phyloP scores from a whole-genome alignment of 768 basidiomycete species.

The Sarcodon sp. region DNA sequence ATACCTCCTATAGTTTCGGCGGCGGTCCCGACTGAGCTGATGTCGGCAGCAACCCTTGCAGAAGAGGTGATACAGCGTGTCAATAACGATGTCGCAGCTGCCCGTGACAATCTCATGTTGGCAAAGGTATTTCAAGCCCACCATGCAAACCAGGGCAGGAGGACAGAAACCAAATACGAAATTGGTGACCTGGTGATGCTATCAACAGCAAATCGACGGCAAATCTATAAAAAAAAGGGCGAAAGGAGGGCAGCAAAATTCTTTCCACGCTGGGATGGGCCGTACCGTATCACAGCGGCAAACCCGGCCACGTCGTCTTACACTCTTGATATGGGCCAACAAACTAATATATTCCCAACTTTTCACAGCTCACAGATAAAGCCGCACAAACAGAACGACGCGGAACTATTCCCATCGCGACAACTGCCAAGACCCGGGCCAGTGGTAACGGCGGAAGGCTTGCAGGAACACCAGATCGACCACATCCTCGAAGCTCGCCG shows the following conservation, averaged over 20 bases:
- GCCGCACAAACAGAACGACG: slow-evolving; percentile 21
- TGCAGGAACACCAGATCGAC: slow-evolving; percentile 15
- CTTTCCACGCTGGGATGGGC: slow-evolving; percentile 22
- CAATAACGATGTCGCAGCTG: too few relatives aligned
- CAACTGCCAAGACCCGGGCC: slow-evolving; percentile 12
- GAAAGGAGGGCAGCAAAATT: slow-evolving; percentile 25
- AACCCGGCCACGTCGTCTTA: slow-evolving; percentile 9
- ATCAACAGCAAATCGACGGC: slow-evolving; percentile 15
- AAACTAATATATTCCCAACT: slow-evolving; percentile 8
- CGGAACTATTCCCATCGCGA: slow-evolving; percentile 20
- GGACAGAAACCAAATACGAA: slow-evolving; percentile 11
- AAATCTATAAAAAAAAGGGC: slow-evolving; percentile 14
- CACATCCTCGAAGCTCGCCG: slow-evolving; percentile 14
- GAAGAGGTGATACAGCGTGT: too few relatives aligned
- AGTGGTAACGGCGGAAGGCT: slow-evolving; percentile 12
- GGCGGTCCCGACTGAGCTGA: too few relatives aligned
- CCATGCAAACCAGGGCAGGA: slow-evolving; percentile 17
- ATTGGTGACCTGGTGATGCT: slow-evolving; percentile 23
- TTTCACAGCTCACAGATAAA: slow-evolving; percentile 23
- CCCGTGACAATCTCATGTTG: too few relatives aligned
- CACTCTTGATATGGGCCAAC: slow-evolving; percentile 13
- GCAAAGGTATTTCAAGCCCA: too few relatives aligned
- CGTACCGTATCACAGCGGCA: slow-evolving; percentile 9
- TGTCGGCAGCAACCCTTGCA: too few relatives aligned
- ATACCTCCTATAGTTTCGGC: too few relatives aligned